Evolutionary conservation across 2,329 filamentous ascomycete species (phyloP), one percentile per base, ranked within the genome.

Genomic region (Hymenoscyphus occultus): DNA sequence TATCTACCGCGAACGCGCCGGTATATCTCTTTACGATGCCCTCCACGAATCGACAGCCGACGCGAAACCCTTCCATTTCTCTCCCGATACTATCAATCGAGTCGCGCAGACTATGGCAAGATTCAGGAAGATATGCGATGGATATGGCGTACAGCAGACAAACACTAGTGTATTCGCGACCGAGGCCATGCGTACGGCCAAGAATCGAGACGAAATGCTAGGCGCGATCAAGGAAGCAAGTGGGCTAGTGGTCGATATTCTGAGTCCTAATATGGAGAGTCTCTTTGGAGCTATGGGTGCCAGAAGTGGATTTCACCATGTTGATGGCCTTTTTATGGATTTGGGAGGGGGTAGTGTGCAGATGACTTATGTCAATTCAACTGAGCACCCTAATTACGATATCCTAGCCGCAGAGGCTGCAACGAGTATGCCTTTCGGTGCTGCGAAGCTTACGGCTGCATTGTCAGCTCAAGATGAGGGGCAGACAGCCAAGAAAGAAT

Each of bases 11-110:
- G 87, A 92, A 71, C 88, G 93, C 5, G 89, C 87, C 10, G 85
- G 83, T 28, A 95, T 97, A 65, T 97, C 93, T 1, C 84, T 97
- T 12, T 96, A 95, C 78, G 92, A 97, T 74, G 92, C 92, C 0
- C 78, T 88, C 77, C 91, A 80, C 82, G 81, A 79, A 70, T 82
- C 77, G 32, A 74, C 76, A 10, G 72, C 75, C 2, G 68, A 76
- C 75, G 69, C 73, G 4, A 63, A 67, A 56, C 66, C 71, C 2
- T 74, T 74, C 58, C 62, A 76, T 0, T 86, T 89, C 65, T 80
- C 84, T 0, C 54, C 75, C 0, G 75, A 81, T 5, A 89, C 86
- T 7, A 91, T 96, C 65, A 68, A 77, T 1, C 78, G 82, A n/a
- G 91, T 97, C 12, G 78, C 91, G 5, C 77, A 83, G 39, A 86